Evolutionary conservation across 495 filamentous ascomycete species (phyloP), one percentile per base, ranked within the genome.

Genomic region (Stereocaulon alpinum): DNA sequence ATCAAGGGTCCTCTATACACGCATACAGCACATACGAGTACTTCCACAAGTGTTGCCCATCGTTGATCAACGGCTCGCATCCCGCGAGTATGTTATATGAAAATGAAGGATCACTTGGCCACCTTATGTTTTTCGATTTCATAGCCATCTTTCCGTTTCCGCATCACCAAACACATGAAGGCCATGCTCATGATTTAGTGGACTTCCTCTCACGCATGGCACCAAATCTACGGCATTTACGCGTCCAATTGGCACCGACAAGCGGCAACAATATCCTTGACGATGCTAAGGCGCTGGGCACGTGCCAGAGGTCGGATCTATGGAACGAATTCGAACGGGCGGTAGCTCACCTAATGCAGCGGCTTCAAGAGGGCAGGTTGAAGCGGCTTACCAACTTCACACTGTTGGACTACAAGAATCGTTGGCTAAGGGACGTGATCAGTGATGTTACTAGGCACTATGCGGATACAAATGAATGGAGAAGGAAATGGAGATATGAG

Each of bases 21-120:
- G 55, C 29, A 3, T 63, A 63, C 56, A 59, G 48, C 41, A 55
- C 48, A 24, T 59, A 63, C 7, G 55, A 59, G 3, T 59, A 63
- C 27, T 63, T 41, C 14, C 18, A 48, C 14, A 56, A 50, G 32
- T 15, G 37, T 10, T 20, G 22, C 0, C 61, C 61, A 14, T 59
- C 48, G 2, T 22, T 40, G 2, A 27, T 63, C 10, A 24, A n/a
- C 9, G 24, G 24, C 24, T 24, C 24, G 24, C 24, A 24, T 24
- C 24, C 24, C 24, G 3, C 3, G 24, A 24, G 24, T 3, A 24
- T 24, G 24, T 24, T 24, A 1, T 3, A 24, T 24, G 24, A 24
- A 24, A 24, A 1, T 24, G 24, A 24, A 24, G 24, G 24, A 24
- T 24, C 24, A 24, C 24, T 24, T 24, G 24, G 24, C 24, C 5